Base-by-base conservation (phyloP, 2,329 filamentous ascomycete genomes). In the Hypoxylon sp. region DNA sequence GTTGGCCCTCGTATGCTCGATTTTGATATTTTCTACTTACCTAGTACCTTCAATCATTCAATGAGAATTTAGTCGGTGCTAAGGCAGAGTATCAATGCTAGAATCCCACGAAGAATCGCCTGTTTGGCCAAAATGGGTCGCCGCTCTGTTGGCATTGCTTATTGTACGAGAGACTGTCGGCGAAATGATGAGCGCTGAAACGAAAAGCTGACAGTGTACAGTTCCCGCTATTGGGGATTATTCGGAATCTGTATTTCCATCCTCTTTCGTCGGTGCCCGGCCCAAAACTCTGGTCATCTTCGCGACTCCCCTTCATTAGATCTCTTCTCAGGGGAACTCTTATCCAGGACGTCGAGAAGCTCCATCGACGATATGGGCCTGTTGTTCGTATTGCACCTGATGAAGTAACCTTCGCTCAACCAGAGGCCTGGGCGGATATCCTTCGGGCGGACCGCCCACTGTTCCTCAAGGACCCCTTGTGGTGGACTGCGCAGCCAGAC, bases 401-500 rank as follows among this genome's bases (percentile, higher is more conserved):
- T 29, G 69, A 73, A 21, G 71, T 75, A 50, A 72, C 72, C 1
- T 75, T 73, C 39, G 69, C 72, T 10, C 52, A 54, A 5, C 37
- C 46, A 42, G 69, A 71, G 15, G 72, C 73, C 3, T 74, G 69
- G 64, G 24, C 17, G 6, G 72, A 74, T 42, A 75, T 75, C 3
- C 42, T 50, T 27, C 72, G 70, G 1, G 54, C 66, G 21, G 67
- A 65, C 5, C 60, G 48, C 15, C 63, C 60, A n/a, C 67, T 67
- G 7, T 76, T 75, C 42, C 60, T 75, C 0, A 78, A 76, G 35
- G 74, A 78, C 47, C 74, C 71, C 3, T 60, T 72, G 1, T 78
- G 76, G 74, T 79, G 76, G 75, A 52, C 60, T 7, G 42, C 39
- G 3, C 73, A 73, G n/a, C 76, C 75, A 0, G 73, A 72, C 2